A percentile compares a stretch with the other conserved stretches of the same genome.
Conservation (phyloP, 257 asterid species). For the Salvia splendens region DNA sequence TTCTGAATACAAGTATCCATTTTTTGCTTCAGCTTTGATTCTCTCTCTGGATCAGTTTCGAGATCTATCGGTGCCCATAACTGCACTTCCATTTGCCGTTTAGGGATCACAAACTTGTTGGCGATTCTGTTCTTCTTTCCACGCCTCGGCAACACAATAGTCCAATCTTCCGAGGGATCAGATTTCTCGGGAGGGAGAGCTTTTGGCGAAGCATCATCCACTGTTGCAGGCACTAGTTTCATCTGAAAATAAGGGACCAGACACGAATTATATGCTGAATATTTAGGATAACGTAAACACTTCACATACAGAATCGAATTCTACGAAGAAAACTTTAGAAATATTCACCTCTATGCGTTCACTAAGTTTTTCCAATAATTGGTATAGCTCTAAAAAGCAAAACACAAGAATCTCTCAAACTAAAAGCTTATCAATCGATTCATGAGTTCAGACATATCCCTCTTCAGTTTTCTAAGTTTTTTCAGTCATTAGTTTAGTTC, state of each 20-base stretch:
- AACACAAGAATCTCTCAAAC: too few species aligned
- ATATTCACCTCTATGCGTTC: too few species aligned
- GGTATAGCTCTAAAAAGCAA: too few species aligned
- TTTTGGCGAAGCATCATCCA: slow-evolving; percentile 46
- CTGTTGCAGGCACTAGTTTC: slow-evolving; percentile 19
- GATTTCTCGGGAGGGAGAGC: slow-evolving; percentile 33
- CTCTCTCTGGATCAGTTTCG: slow-evolving; percentile 55
- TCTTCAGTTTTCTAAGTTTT: too few species aligned
- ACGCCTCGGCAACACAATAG: slow-evolving; percentile 66
- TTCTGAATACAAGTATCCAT: slow-evolving; percentile 51
- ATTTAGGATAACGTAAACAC: neutral
- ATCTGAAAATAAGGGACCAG: neutral
- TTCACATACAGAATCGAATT: neutral
- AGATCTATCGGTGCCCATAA: slow-evolving; percentile 64
- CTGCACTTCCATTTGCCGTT: slow-evolving; percentile 42
- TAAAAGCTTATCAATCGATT: too few species aligned
- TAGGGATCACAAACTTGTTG: slow-evolving; percentile 31
- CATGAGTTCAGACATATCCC: too few species aligned
- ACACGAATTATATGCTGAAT: neutral
- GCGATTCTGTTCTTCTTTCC: slow-evolving; percentile 47
- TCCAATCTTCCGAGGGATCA: slow-evolving; percentile 59
- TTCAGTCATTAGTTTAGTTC: too few species aligned
- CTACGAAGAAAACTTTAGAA: too few species aligned
- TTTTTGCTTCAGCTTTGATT: slow-evolving; percentile 57
- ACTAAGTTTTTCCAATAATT: too few species aligned